Conservation (phyloP, 257 asterid genomes). For the Eustoma russellianum region DNA sequence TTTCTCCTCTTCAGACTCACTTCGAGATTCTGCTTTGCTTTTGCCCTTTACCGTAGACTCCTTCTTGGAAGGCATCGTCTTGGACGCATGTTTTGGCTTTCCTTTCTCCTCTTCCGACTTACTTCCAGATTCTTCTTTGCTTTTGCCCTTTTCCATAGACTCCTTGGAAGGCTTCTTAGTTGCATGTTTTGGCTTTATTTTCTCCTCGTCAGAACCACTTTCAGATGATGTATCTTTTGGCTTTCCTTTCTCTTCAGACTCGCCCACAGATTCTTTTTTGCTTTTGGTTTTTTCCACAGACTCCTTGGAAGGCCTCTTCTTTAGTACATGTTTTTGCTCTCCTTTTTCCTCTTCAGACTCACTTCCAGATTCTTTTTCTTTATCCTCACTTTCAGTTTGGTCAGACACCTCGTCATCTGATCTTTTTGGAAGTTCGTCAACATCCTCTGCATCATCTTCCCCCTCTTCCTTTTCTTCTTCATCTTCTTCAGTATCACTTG, state of each 20-base stretch:
- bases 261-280: slow-evolving; percentile 10
- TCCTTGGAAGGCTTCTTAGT: slow-evolving; percentile 31
- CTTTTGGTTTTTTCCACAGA: slow-evolving; percentile 35
- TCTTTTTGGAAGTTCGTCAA: slow-evolving; percentile 36
- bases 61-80: slow-evolving; percentile 46
- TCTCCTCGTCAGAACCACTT: slow-evolving; percentile 36
- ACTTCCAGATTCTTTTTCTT: slow-evolving; percentile 38
- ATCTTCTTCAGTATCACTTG: slow-evolving; percentile 44
- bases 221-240: slow-evolving; percentile 44
- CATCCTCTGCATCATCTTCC: slow-evolving; percentile 29
- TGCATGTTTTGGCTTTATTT: slow-evolving; percentile 23
- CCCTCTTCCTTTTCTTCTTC: slow-evolving; percentile 34
- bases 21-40: slow-evolving; percentile 28
- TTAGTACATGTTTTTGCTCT: slow-evolving; percentile 21
- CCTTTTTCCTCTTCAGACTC: slow-evolving; percentile 37
- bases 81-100: slow-evolving; percentile 21
- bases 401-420: slow-evolving; percentile 72
- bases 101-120: slow-evolving; percentile 37
- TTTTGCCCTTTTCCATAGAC: slow-evolving; percentile 33
- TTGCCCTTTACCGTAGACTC: slow-evolving; percentile 33
- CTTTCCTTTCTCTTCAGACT: slow-evolving; percentile 45
- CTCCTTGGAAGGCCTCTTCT: slow-evolving; percentile 46
- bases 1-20: slow-evolving; percentile 36
- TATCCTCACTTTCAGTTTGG: slow-evolving; percentile 49
- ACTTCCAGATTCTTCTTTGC: slow-evolving; percentile 27